Conservation (phyloP, 495 filamentous ascomycete species). For the Tuber umbilicatum region DNA sequence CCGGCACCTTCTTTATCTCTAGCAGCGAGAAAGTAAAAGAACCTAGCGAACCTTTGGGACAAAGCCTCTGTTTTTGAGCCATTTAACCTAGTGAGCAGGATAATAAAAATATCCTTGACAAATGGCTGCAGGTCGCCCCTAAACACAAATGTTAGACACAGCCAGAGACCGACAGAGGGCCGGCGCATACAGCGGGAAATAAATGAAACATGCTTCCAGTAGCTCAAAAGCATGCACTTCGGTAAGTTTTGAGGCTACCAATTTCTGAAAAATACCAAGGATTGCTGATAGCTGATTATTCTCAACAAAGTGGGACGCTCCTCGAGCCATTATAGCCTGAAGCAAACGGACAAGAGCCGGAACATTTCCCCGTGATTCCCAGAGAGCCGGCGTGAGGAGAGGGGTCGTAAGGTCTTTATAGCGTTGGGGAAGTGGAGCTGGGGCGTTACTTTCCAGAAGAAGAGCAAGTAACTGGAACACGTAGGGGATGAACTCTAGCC, state of each 20-base stretch:
- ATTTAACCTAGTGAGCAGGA: conserved; percentile 78
- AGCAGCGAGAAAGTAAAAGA: conserved; percentile 85
- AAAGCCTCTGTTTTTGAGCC: conserved; percentile 69
- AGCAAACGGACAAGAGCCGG: conserved; percentile 81
- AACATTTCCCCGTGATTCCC: conserved; percentile 87
- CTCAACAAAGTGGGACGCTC: conserved; percentile 60
- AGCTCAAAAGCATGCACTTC: conserved; percentile 84
- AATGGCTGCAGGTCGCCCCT: conserved; percentile 64
- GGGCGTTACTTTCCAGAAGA: conserved; percentile 73
- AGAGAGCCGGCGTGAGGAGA: conserved; percentile 67
- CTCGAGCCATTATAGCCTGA: conserved; percentile 73
- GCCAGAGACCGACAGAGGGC: background rate
- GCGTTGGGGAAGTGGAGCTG: conserved; percentile 62
- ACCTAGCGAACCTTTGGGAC: conserved; percentile 72
- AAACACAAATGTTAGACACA: conserved; percentile 37
- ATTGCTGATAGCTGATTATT: conserved; percentile 73
- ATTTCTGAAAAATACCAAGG: conserved; percentile 85
- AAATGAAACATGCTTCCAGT: conserved; percentile 66
- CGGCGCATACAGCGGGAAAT: conserved; percentile 56
- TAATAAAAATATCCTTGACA: conserved; percentile 68
- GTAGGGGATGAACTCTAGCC: conserved; percentile 84
- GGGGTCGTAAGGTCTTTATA: conserved; percentile 69
- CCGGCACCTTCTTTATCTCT: conserved; percentile 71
- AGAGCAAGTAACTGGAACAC: conserved; percentile 92
- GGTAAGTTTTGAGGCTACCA: conserved; percentile 64